These are phyloP conservation scores for Boletus calvinii DNA, from an alignment of 1,284 basidiomycete species.

Conservation along the genomic window DNA sequence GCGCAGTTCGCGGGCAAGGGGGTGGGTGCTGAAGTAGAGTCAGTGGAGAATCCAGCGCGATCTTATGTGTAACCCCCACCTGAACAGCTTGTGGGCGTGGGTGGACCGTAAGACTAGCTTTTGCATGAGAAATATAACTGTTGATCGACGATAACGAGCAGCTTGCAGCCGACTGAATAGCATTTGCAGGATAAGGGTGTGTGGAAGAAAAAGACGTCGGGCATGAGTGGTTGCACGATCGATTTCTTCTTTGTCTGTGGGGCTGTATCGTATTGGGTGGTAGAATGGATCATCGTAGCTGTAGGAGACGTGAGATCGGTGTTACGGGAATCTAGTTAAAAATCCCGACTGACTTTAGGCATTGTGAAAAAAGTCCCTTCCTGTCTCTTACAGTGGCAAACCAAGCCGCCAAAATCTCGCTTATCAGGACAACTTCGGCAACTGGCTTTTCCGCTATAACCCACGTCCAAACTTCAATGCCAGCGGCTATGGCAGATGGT, in stretches of 20 bases:
- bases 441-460: constrained; percentile 86
- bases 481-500: constrained; percentile 81
- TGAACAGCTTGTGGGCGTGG: constrained; percentile 65
- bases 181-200: constrained; percentile 84
- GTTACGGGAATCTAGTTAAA: constrained; percentile 3
- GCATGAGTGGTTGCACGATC: constrained; percentile 74
- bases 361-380: constrained; percentile 81
- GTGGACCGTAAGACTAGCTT: constrained; percentile 81
- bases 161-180: constrained; percentile 94
- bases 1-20: constrained; percentile 85
- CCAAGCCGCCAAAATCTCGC: constrained; percentile 89
- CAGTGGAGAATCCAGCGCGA: constrained; percentile 1
- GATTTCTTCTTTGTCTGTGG: constrained; percentile 85
- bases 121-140: constrained; percentile 85
- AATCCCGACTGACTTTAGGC: constrained; percentile 64
- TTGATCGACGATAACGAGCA: constrained; percentile 83
- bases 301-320: constrained; percentile 10
- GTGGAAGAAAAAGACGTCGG: constrained; percentile 77
- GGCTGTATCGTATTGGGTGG: constrained; percentile 85
- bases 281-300: constrained; percentile 89
- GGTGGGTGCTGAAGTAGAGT: constrained; percentile 69
- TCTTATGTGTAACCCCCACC: constrained; percentile 45
- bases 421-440: constrained; percentile 72
- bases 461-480: constrained; percentile 97
- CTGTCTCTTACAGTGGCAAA: constrained; percentile 73